Evolutionary conservation across 2,329 filamentous ascomycete genomes (phyloP), one percentile per base, ranked within the genome.

Genomic region (Claviceps arundinis): DNA sequence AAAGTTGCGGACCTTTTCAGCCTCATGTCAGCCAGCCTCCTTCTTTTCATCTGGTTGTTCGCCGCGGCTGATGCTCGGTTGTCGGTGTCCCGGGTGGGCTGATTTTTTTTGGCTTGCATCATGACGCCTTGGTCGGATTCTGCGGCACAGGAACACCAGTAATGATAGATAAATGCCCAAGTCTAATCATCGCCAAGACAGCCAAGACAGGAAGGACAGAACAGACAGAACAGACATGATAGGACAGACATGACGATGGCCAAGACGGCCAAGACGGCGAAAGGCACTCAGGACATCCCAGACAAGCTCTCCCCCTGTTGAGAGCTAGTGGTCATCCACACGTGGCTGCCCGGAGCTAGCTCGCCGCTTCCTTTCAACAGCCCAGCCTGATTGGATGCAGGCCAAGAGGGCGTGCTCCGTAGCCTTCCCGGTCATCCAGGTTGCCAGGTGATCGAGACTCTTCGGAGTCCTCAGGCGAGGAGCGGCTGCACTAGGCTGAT

Each of bases 311-410:
- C n/a, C 34, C 11, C 47, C 26, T 24, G 24, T 8, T 8, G 13
- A 38, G 14, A 24, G 48, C 19, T 42, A 50, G 38, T 45, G 43
- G 26, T 49, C 45, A 42, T 46, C 42, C 53, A 48, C 57, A 59
- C 57, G 57, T 59, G 57, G 57, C 54, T 43, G 55, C 50, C 55
- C 54, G 57, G 52, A 45, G 44, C 56, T 47, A 54, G 53, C 26
- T 51, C n/a, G 42, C 16, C 13, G 47, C 47, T 30, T 26, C 13
- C 47, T 41, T 34, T 11, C 37, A 30, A 16, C 16, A 40, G 47
- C 11, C 17, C 34, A 48, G 30, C n/a, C 13, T 40, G 13, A 48
- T 19, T 43, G 41, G 41, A 22, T 22, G 19, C 5, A 14, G 17
- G 19, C 13, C 9, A 42, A 42, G 40, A 42, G 17, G 40, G 17